phyloP scores from a whole-genome alignment of 2,329 filamentous ascomycete genomes.

The Tolypocladium tropicale region DNA sequence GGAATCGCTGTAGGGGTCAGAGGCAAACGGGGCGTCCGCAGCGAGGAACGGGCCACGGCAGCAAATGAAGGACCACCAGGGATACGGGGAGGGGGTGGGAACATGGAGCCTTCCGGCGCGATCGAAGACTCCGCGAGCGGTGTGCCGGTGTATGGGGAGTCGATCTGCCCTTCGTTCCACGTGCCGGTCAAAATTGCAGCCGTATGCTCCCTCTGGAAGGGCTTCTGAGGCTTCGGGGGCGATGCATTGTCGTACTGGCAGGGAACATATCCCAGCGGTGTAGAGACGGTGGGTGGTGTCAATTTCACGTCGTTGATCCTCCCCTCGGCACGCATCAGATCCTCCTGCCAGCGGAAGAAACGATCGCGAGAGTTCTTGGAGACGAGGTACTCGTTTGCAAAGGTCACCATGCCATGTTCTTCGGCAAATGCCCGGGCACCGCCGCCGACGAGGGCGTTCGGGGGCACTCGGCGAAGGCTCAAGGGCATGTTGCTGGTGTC shows the following conservation, averaged over 20 bases:
- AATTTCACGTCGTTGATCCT: constrained; percentile 21
- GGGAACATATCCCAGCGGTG: constrained; percentile 12
- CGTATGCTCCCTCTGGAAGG: constrained; percentile 34
- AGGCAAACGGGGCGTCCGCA: neutral
- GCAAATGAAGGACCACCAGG: constrained; percentile 1
- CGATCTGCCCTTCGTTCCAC: constrained; percentile 54
- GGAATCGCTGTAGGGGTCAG: neutral
- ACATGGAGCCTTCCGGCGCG: constrained; percentile 9
- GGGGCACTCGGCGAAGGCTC: constrained; percentile 81
- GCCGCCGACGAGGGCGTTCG: constrained; percentile 79
- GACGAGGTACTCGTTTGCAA: constrained; percentile 69
- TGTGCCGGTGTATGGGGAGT: constrained; percentile 36
- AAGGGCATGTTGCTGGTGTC: constrained; percentile 66
- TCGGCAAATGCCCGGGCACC: constrained; percentile 82
- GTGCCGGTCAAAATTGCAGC: constrained; percentile 45
- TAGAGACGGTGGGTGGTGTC: constrained; percentile 5
- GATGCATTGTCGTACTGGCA: constrained; percentile 23
- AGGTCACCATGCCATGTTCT: constrained; percentile 62
- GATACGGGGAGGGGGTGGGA: constrained; percentile 1
- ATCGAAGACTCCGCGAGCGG: constrained; percentile 10
- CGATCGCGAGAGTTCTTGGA: constrained; percentile 70
- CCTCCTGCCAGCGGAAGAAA: constrained; percentile 67
- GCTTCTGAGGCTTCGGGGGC: constrained; percentile 13
- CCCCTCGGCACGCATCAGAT: constrained; percentile 53
- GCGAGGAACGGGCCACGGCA: constrained; percentile 1